Conservation (phyloP, 371 early-diverging fungal genomes). For the Zychaea mexicana region DNA sequence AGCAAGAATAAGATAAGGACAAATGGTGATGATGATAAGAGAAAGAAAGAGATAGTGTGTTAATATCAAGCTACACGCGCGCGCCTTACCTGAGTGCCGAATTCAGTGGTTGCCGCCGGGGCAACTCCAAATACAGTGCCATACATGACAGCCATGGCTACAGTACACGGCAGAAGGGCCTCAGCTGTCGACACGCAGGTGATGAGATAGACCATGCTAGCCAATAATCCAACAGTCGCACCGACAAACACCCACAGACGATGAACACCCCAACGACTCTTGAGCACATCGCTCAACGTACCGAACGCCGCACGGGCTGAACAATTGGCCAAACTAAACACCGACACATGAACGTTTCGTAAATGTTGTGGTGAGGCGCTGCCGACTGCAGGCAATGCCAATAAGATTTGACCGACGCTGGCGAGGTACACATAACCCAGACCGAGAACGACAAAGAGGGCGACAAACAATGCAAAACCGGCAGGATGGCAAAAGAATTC, state of each 20-base stretch:
- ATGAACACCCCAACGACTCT: conserved; percentile 35
- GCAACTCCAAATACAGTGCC: conserved; percentile 45
- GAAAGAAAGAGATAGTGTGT: not conserved
- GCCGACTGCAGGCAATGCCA: conserved; percentile 19
- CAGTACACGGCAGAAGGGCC: conserved; percentile 29
- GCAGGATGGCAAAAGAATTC: conserved; percentile 35
- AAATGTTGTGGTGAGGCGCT: conserved; percentile 32
- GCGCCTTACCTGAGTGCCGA: conserved; percentile 36
- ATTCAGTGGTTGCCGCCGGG: conserved; percentile 45
- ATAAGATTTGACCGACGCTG: conserved; percentile 39
- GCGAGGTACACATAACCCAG: conserved; percentile 50
- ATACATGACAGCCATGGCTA: conserved; percentile 37
- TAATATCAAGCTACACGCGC: not conserved
- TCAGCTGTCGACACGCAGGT: conserved; percentile 12
- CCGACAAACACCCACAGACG: conserved; percentile 44
- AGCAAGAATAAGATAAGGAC: not conserved
- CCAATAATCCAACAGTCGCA: conserved; percentile 24
- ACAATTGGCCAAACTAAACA: conserved; percentile 52
- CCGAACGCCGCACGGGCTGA: conserved; percentile 44
- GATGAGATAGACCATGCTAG: conserved; percentile 22
- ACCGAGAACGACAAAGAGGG: conserved; percentile 39
- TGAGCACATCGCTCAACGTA: conserved; percentile 41
- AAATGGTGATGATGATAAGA: not conserved
- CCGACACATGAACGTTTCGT: conserved; percentile 41
- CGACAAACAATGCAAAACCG: conserved; percentile 36